Percentiles rank a stretch among this genome's conserved stretches.
These are phyloP conservation scores for Arthrinium puccinioides DNA, from an alignment of 2,329 filamentous ascomycete species.

Conservation along the genomic window DNA sequence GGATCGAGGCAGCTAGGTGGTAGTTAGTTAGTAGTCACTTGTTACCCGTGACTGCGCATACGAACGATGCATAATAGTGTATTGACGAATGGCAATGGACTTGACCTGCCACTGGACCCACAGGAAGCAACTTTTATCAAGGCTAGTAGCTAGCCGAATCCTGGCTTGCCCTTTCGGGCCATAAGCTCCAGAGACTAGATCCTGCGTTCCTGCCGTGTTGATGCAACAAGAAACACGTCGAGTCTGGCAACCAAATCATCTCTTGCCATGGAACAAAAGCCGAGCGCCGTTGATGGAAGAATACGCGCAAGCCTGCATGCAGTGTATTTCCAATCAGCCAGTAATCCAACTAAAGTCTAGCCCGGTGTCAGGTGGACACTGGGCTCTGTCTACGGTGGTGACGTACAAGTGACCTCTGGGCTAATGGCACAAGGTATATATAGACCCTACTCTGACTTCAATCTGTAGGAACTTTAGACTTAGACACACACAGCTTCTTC, in stretches of 20 bases:
- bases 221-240: background rate
- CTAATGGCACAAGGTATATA: background rate
- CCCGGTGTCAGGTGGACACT: too few relatives aligned
- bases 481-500: background rate
- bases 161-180: background rate
- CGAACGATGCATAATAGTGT: too few relatives aligned
- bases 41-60: too few relatives aligned
- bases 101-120: too few relatives aligned
- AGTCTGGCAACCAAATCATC: background rate
- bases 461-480: background rate
- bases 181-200: too few relatives aligned
- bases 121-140: conserved; percentile 12
- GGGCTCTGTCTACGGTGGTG: background rate
- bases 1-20: too few relatives aligned
- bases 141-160: background rate
- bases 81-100: too few relatives aligned
- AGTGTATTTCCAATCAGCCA: background rate
- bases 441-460: background rate
- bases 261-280: too few relatives aligned
- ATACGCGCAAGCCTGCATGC: background rate
- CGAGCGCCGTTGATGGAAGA: background rate
- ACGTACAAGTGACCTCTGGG: background rate
- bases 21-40: too few relatives aligned
- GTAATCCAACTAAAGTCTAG: too few relatives aligned
- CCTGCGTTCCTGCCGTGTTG: too few relatives aligned